A percentile compares a stretch with the other conserved stretches of the same genome.
Evolutionary conservation across 1,139 yeast genomes (phyloP).

Genomic region (Candida frijolesensis): DNA sequence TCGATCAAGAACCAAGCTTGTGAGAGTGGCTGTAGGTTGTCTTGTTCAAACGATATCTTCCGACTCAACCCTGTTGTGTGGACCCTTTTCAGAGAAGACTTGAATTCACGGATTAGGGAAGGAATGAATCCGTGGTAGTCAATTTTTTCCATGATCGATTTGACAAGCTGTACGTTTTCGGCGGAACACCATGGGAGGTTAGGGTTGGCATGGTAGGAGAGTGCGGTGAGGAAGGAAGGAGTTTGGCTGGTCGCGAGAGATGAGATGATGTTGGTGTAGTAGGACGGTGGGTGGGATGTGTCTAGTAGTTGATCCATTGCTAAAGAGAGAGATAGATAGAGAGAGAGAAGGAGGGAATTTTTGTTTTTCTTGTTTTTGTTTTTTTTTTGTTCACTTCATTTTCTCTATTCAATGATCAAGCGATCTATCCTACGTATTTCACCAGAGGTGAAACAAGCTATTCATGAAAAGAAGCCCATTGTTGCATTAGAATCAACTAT

Average conservation of each 20-base stretch:
- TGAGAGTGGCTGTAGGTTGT: conserved; percentile 20
- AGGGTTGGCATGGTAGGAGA: conserved; percentile 30
- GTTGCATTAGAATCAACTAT: conserved; percentile 87
- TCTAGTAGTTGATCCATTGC: conserved; percentile 3
- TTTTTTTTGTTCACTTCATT: background rate
- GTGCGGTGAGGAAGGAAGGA: background rate
- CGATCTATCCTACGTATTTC: conserved; percentile 23
- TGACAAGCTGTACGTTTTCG: conserved; percentile 19
- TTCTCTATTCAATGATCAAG: background rate
- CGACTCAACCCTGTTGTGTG: conserved; percentile 19
- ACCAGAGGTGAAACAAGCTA: conserved; percentile 64
- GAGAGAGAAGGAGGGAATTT: background rate
- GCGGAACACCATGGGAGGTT: conserved; percentile 32
- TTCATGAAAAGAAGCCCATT: conserved; percentile 56
- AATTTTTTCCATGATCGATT: conserved; percentile 9
- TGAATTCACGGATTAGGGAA: conserved; percentile 11
- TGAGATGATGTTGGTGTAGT: background rate
- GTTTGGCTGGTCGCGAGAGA: background rate
- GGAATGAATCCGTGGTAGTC: conserved; percentile 9
- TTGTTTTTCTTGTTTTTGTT: no score
- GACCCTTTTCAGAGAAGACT: conserved; percentile 6
- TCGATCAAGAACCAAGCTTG: conserved; percentile 33
- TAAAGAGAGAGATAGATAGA: background rate
- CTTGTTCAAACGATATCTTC: conserved; percentile 21
- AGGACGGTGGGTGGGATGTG: conserved; percentile 1